phyloP scores from a whole-genome alignment of 306 rosid species.

The Crataegus laevigata region DNA sequence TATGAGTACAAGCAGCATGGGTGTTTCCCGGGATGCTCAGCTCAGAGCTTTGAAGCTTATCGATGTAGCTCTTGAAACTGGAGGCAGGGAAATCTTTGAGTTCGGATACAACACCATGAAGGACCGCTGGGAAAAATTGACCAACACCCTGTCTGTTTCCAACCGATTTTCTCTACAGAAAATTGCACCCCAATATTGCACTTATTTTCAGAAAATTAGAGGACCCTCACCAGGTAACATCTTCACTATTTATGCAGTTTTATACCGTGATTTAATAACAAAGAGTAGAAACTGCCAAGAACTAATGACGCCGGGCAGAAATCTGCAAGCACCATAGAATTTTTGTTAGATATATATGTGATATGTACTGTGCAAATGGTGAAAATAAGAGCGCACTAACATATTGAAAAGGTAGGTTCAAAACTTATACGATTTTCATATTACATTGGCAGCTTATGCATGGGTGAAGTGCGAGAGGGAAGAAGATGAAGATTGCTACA shows the following conservation, averaged over 20 bases:
- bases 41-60: slow-evolving; percentile 38
- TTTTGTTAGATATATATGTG: too few relatives aligned
- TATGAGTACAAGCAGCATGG: background rate
- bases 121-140: slow-evolving; percentile 34
- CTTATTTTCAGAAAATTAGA: slow-evolving; percentile 16
- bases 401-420: background rate
- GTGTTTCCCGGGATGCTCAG: slow-evolving; percentile 45
- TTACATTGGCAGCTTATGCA: slow-evolving; percentile 30
- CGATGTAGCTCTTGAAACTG: slow-evolving; percentile 18
- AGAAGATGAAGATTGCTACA: slow-evolving; percentile 35
- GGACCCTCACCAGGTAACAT: slow-evolving; percentile 42
- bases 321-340: too few relatives aligned
- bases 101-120: slow-evolving; percentile 32
- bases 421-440: background rate
- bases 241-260: background rate
- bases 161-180: slow-evolving; percentile 46
- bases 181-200: slow-evolving; percentile 21
- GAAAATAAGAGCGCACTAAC: background rate
- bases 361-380: too few relatives aligned
- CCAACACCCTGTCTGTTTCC: slow-evolving; percentile 16
- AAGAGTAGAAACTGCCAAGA: background rate
- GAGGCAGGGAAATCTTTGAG: slow-evolving; percentile 27
- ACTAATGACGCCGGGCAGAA: too few relatives aligned
- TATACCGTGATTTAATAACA: background rate
- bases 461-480: slow-evolving; percentile 45